Evolutionary conservation across 169 alveolate genomes (phyloP), one percentile per base, ranked within the genome.

Genomic region (Plasmodium cynomolgi): DNA sequence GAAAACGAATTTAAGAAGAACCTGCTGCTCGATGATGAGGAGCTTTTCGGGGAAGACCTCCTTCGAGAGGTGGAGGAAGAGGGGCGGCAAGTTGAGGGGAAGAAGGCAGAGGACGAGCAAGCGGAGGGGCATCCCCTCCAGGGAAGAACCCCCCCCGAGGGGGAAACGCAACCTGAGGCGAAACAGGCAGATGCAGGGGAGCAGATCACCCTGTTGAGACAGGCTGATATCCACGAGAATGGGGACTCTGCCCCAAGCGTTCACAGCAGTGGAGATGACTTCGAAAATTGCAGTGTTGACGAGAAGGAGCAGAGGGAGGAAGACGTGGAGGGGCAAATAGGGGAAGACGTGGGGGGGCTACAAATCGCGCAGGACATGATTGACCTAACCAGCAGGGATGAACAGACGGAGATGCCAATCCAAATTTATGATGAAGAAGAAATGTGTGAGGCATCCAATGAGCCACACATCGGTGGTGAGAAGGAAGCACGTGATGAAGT

Each of bases 261-360:
- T 20, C 33, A 23, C 58, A 33, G 80, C 31, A 33, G 68, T 31
- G 75, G 47, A 47, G 85, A 34, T 68, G 94, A 77, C 39, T 88
- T 88, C 81, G 94, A 88, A 88, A 88, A 80, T 81, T 88, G 94
- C 33, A 80, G 72, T 11, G 81, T 88, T 4, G 84, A 88, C 20
- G 94, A 88, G 73, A 88, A 88, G 62, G 72, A 8, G 75, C 31
- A 31, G n/a, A 6, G 41, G 2, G 37, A 74, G 39, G 82, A 41
- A n/a, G 5, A 31, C 15, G 33, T 17, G 39, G 75, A 71, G 11
- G 50, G 80, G 72, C 74, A 68, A 6, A 68, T 33, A 29, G 29
- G 1, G 6, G 23, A 3, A 0, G 3, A 15, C n/a, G 33, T 44
- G 34, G 92, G 15, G 37, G 20, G 15, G 37, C 11, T 15, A 26